Percentiles rank a stretch among this genome's conserved stretches.
Conservation (phyloP, 2,329 filamentous ascomycete species). For the Thielaviopsis musarum region DNA sequence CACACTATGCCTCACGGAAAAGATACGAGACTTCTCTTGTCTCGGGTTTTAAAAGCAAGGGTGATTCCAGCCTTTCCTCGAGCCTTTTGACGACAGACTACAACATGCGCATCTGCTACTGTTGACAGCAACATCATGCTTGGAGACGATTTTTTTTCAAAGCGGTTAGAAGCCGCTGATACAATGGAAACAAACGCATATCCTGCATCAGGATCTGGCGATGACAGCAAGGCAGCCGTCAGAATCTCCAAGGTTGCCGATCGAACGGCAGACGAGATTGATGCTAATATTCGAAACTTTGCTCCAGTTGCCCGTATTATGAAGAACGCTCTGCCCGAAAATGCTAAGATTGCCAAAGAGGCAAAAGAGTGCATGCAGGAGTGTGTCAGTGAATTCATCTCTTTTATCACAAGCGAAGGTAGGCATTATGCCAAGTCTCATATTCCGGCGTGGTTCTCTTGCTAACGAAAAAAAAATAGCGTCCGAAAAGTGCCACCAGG, state of each 20-base stretch:
- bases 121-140: background rate
- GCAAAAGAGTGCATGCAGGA: slow-evolving; percentile 99
- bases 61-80: background rate
- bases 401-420: slow-evolving; percentile 99
- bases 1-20: background rate
- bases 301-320: slow-evolving; percentile 96
- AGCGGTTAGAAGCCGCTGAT: background rate
- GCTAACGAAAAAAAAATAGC: slow-evolving; percentile 35
- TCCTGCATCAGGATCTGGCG: background rate
- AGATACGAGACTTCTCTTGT: background rate
- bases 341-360: slow-evolving; percentile 97
- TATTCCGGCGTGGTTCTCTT: background rate
- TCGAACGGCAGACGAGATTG: slow-evolving; percentile 22
- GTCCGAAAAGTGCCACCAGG: slow-evolving; percentile 97
- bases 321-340: slow-evolving; percentile 94
- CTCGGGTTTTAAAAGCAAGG: background rate
- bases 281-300: slow-evolving; percentile 92
- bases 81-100: background rate
- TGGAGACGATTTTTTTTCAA: background rate
- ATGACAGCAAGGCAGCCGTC: background rate
- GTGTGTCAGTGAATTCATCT: slow-evolving; percentile 99
- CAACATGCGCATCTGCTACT: background rate
- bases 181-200: background rate
- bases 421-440: slow-evolving; percentile 20
- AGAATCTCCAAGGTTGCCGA: background rate